Evolutionary conservation across 2,329 filamentous ascomycete species (phyloP).

Genomic region (Cladosporium phlei): DNA sequence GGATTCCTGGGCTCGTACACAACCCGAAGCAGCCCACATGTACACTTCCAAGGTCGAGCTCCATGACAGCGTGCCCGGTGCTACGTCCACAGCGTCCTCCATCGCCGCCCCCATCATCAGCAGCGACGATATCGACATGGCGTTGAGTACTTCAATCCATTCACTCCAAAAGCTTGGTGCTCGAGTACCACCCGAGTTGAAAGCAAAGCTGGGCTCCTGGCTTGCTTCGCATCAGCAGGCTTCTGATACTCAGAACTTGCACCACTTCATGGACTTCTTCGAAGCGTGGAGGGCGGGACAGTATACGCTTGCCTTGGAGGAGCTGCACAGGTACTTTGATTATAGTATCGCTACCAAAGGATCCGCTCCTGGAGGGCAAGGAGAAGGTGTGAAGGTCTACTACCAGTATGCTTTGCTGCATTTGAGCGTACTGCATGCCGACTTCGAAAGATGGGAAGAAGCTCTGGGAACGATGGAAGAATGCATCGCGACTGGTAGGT

Average conservation of each 20-base stretch:
- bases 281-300: constrained; percentile 90
- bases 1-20: constrained; percentile 6
- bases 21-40: constrained; percentile 18
- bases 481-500: constrained; percentile 69
- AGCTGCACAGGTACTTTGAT: constrained; percentile 91
- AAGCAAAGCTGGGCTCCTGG: constrained; percentile 56
- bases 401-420: constrained; percentile 96
- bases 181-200: constrained; percentile 70
- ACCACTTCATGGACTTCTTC: constrained; percentile 56
- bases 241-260: constrained; percentile 26
- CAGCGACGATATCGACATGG: constrained; percentile 28
- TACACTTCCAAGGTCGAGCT: constrained; percentile 1
- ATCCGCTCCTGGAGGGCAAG: constrained; percentile 20
- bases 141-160: constrained; percentile 84
- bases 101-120: constrained; percentile 15
- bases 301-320: constrained; percentile 83
- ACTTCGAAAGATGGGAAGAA: constrained; percentile 87
- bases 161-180: constrained; percentile 79
- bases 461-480: constrained; percentile 93
- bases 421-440: constrained; percentile 85
- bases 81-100: constrained; percentile 27
- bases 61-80: constrained; percentile 10
- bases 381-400: constrained; percentile 61
- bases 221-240: constrained; percentile 23
- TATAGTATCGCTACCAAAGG: constrained; percentile 56